Conservation (phyloP, 192 early-diverging fungal species). For the Rhizophagus sp. region DNA sequence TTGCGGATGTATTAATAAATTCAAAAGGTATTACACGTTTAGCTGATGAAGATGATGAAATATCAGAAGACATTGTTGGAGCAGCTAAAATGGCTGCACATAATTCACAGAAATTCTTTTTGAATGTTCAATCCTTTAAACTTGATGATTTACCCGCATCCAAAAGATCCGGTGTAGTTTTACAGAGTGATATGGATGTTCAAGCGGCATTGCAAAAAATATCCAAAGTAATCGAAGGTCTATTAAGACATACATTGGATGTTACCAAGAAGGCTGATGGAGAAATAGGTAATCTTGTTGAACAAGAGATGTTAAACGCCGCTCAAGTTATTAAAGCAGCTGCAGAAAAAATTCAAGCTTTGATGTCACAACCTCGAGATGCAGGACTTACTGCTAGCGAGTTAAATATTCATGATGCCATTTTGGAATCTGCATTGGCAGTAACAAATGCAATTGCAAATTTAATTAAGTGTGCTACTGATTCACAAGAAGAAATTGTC, state of each 20-base stretch:
- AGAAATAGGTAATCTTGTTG: slow-evolving; percentile 91
- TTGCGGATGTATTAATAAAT: slow-evolving; percentile 82
- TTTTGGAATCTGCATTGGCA: slow-evolving; percentile 88
- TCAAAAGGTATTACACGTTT: slow-evolving; percentile 88
- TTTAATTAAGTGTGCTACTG: slow-evolving; percentile 92
- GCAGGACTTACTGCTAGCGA: slow-evolving; percentile 68
- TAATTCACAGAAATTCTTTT: slow-evolving; percentile 79
- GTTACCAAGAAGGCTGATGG: slow-evolving; percentile 56
- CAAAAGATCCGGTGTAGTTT: slow-evolving; percentile 72
- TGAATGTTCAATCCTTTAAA: slow-evolving; percentile 78
- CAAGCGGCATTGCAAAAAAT: slow-evolving; percentile 74
- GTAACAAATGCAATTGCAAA: slow-evolving; percentile 93
- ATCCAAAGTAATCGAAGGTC: slow-evolving; percentile 73
- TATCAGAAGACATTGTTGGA: slow-evolving; percentile 71
- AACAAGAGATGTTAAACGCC: slow-evolving; percentile 90
- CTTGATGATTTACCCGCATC: slow-evolving; percentile 62
- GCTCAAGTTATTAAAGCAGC: slow-evolving; percentile 93
- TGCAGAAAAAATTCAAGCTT: slow-evolving; percentile 72
- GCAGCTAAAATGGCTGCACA: slow-evolving; percentile 67
- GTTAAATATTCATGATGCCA: slow-evolving; percentile 87
- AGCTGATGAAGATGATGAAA: slow-evolving; percentile 75
- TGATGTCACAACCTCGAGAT: slow-evolving; percentile 78
- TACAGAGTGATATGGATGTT: slow-evolving; percentile 73
- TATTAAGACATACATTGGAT: slow-evolving; percentile 62
- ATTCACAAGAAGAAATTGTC: slow-evolving; percentile 97